These are phyloP conservation scores for Botryotinia narcissicola DNA, from an alignment of 2,329 filamentous ascomycete species.

Conservation along the genomic window DNA sequence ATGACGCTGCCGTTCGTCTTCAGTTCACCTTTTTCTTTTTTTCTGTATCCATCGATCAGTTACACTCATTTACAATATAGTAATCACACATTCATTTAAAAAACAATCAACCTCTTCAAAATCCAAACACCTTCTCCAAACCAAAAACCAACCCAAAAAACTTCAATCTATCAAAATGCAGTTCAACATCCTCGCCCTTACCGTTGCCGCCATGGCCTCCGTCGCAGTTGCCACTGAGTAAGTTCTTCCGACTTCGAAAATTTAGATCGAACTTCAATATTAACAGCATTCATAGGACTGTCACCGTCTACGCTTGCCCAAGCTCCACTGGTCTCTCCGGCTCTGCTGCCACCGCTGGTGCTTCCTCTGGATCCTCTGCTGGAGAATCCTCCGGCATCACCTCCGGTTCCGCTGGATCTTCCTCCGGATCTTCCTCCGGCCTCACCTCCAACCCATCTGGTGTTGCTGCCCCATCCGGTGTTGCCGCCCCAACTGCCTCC, in stretches of 20 bases:
- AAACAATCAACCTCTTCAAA: slow-evolving; percentile 24
- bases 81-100: slow-evolving; percentile 25
- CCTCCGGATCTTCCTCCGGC: neutral
- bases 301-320: slow-evolving; percentile 35
- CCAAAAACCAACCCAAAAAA: slow-evolving; percentile 19
- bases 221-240: slow-evolving; percentile 31
- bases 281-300: slow-evolving; percentile 29
- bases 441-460: slow-evolving; percentile 20
- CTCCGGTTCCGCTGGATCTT: slow-evolving; percentile 14
- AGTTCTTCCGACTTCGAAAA: slow-evolving; percentile 14
- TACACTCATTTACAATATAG: slow-evolving; percentile 36
- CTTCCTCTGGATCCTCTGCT: slow-evolving; percentile 17
- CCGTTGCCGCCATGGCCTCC: slow-evolving; percentile 35
- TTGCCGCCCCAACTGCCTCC: slow-evolving; percentile 25
- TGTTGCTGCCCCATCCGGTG: slow-evolving; percentile 25
- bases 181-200: slow-evolving; percentile 36
- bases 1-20: slow-evolving; percentile 5
- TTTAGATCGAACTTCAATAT: slow-evolving; percentile 11
- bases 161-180: slow-evolving; percentile 38
- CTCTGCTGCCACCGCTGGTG: slow-evolving; percentile 28
- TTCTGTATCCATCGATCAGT: slow-evolving; percentile 34
- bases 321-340: slow-evolving; percentile 22
- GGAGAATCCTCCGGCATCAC: too few relatives aligned
- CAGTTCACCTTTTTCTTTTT: slow-evolving; percentile 20
- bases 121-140: slow-evolving; percentile 16